Conservation (phyloP, 495 filamentous ascomycete species). For the Acidiella bohemica region DNA sequence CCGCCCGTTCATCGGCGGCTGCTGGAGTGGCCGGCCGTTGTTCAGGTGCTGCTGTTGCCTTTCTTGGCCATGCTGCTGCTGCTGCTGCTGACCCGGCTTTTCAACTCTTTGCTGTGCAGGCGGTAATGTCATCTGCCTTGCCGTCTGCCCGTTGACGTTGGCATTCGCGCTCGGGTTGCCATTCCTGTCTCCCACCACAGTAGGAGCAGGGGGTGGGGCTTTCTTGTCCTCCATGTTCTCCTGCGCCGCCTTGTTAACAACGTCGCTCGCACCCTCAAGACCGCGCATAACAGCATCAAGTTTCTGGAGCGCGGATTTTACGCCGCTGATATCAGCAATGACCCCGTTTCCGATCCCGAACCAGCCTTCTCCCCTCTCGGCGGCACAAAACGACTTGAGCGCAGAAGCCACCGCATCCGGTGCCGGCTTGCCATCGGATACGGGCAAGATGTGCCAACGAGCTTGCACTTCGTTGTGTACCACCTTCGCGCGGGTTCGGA, state of each 20-base stretch:
- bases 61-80: too few species aligned
- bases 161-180: too few species aligned
- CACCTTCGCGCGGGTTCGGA: slow-evolving; percentile 5
- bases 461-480: slow-evolving; percentile 6
- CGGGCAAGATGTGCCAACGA: slow-evolving; percentile 5
- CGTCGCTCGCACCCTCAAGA: slow-evolving; percentile 1
- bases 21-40: too few species aligned
- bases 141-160: too few species aligned
- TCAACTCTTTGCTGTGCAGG: too few species aligned
- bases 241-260: neutral
- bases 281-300: slow-evolving; percentile 23
- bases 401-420: slow-evolving; percentile 12
- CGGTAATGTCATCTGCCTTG: too few species aligned
- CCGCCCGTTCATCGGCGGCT: too few species aligned
- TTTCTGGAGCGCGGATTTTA: slow-evolving; percentile 18
- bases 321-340: slow-evolving; percentile 21
- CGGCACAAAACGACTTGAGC: slow-evolving; percentile 20
- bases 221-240: neutral
- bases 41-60: too few species aligned
- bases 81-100: too few species aligned
- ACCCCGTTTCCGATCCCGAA: slow-evolving; percentile 23
- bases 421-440: neutral
- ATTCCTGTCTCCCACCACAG: too few species aligned
- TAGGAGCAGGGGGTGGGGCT: too few species aligned
- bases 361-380: slow-evolving; percentile 22